Conservation (phyloP, 306 rosid species). For the Cicer arietinum region DNA sequence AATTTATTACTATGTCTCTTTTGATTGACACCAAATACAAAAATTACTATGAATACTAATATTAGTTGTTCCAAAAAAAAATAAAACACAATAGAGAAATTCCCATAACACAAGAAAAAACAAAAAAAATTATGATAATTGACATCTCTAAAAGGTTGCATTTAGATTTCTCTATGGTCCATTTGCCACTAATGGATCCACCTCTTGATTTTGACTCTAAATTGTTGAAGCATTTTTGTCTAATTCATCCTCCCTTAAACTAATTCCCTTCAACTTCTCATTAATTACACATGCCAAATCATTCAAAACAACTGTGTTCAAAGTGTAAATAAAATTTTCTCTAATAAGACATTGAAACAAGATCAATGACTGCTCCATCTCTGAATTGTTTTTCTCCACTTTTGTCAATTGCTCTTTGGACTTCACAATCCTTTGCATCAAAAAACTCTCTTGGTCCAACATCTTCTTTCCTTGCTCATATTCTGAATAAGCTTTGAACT, state of each 20-base stretch:
- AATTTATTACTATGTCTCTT: not conserved
- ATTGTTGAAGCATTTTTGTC: not conserved
- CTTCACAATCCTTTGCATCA: slow-evolving; percentile 31
- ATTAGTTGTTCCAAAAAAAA: no score
- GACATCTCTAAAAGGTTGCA: not conserved
- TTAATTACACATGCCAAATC: slow-evolving; percentile 16
- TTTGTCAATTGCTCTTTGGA: slow-evolving; percentile 32
- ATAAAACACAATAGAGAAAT: not conserved
- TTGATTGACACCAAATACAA: not conserved
- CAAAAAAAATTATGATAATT: not conserved
- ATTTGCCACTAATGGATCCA: no score
- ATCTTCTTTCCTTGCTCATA: slow-evolving; percentile 37
- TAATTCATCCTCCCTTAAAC: not conserved
- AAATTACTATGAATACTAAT: no score
- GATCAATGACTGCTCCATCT: slow-evolving; percentile 11
- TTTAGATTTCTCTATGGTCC: not conserved
- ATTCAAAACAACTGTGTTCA: slow-evolving; percentile 3
- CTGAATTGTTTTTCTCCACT: not conserved
- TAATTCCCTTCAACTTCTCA: not conserved
- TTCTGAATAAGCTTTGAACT: slow-evolving; percentile 19
- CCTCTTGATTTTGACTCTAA: no score
- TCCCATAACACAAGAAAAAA: not conserved
- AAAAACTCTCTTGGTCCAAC: slow-evolving; percentile 40
- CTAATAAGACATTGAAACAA: slow-evolving; percentile 9
- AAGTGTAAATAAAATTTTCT: not conserved